Evolutionary conservation across 108 stramenopile genomes (phyloP).

Genomic region (Mediolabrus comicus): DNA sequence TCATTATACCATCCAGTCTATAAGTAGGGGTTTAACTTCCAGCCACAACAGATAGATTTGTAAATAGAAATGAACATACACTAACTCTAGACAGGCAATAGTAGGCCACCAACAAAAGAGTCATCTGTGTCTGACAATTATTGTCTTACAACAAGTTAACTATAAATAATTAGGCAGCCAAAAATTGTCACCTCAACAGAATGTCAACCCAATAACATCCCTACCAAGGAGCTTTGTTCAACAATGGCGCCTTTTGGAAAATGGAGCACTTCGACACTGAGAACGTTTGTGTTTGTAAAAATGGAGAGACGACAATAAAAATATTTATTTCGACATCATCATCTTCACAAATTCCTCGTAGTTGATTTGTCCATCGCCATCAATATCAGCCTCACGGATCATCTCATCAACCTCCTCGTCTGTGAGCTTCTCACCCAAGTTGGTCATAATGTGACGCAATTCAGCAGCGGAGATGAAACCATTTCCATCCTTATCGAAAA

Average conservation of each 20-base stretch:
- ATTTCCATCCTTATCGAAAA: slow-evolving; percentile 99
- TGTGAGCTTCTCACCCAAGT: slow-evolving; percentile 99
- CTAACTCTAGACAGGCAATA: too few relatives aligned
- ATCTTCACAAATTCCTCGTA: slow-evolving; percentile 99
- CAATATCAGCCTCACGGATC: slow-evolving; percentile 99
- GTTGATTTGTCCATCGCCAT: slow-evolving; percentile 99
- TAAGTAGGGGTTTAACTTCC: neutral
- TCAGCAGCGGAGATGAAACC: slow-evolving; percentile 99
- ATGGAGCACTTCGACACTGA: neutral
- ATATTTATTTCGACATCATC: slow-evolving; percentile 99
- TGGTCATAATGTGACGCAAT: slow-evolving; percentile 99
- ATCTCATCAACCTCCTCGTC: slow-evolving; percentile 99
- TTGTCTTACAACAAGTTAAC: neutral
- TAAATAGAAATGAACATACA: neutral
- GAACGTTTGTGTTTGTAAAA: neutral
- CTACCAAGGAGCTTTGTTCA: neutral
- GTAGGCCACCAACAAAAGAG: too few relatives aligned
- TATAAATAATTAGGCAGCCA: neutral
- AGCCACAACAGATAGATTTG: neutral
- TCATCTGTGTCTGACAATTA: neutral
- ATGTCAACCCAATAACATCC: neutral
- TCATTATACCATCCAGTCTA: slow-evolving; percentile 39
- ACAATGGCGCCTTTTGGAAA: neutral
- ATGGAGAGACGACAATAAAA: neutral
- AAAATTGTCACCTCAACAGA: neutral